phyloP scores from a whole-genome alignment of 306 rosid genomes.

The Geum urbanum region DNA sequence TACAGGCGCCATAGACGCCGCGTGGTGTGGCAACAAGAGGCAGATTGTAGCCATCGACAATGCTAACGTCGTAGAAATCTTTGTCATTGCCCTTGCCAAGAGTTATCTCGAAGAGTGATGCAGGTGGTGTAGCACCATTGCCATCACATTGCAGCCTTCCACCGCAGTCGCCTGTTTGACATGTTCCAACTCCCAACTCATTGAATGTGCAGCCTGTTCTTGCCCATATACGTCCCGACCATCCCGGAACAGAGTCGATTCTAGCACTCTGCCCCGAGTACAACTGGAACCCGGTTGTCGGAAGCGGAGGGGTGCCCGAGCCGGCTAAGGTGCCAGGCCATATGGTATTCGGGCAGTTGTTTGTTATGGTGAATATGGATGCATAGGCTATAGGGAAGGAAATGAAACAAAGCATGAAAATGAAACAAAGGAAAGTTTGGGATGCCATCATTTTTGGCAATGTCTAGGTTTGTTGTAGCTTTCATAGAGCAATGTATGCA shows the following conservation, averaged over 20 bases:
- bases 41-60: conserved; percentile 82
- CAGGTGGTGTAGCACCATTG: conserved; percentile 75
- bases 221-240: conserved; percentile 96
- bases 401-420: conserved; percentile 16
- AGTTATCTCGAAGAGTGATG: conserved; percentile 84
- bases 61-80: conserved; percentile 79
- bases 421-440: conserved; percentile 24
- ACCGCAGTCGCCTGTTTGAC: conserved; percentile 83
- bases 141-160: conserved; percentile 83
- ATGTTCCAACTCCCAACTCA: conserved; percentile 58
- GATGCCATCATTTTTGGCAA: conserved; percentile 28
- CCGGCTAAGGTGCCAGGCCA: conserved; percentile 90
- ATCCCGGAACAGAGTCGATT: conserved; percentile 52
- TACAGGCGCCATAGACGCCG: conserved; percentile 55
- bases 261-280: conserved; percentile 43
- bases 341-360: conserved; percentile 68
- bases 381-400: conserved; percentile 31
- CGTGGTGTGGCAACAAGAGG: conserved; percentile 64
- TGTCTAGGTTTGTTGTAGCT: neutral
- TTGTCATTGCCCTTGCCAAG: conserved; percentile 53
- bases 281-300: conserved; percentile 56
- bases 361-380: conserved; percentile 54
- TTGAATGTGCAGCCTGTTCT: conserved; percentile 89
- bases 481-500: neutral
- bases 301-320: conserved; percentile 50